A percentile compares a stretch with the other conserved stretches of the same genome.
These are phyloP conservation scores for Pleurotus tuoliensis DNA, from an alignment of 768 basidiomycete species.

Conservation along the genomic window DNA sequence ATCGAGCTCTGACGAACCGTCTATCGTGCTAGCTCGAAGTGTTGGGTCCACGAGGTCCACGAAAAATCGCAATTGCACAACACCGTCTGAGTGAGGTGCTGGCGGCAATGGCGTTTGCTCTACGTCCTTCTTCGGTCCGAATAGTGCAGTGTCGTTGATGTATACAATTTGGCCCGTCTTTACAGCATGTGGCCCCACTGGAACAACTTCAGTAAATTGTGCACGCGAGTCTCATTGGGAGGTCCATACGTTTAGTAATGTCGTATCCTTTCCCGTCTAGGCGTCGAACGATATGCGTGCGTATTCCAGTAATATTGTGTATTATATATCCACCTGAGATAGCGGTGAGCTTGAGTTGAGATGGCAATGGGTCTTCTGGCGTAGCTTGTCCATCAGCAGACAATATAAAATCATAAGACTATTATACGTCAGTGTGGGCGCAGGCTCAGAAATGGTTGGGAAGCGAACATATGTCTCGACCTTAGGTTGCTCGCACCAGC, in stretches of 20 bases:
- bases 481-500: conserved; percentile 73
- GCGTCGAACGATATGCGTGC: conserved; percentile 72
- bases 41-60: conserved; percentile 47
- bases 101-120: conserved; percentile 10
- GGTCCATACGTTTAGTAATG: conserved; percentile 67
- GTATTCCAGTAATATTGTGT: conserved; percentile 74
- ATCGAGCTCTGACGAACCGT: conserved; percentile 34
- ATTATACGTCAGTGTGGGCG: conserved; percentile 7
- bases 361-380: conserved; percentile 69
- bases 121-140: conserved; percentile 23
- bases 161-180: conserved; percentile 79
- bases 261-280: conserved; percentile 86
- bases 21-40: conserved; percentile 32
- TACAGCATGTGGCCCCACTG: conserved; percentile 82
- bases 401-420: conserved; percentile 85
- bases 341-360: conserved; percentile 56
- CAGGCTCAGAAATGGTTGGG: not conserved
- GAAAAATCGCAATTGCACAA: conserved; percentile 59
- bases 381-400: conserved; percentile 52
- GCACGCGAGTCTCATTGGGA: not conserved
- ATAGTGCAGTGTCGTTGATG: conserved; percentile 63
- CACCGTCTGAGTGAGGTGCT: conserved; percentile 27
- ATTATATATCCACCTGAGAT: conserved; percentile 71
- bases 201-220: not conserved
- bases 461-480: conserved; percentile 64